phyloP scores from a whole-genome alignment of 345 rosid genomes.

The Trapa incisa region DNA sequence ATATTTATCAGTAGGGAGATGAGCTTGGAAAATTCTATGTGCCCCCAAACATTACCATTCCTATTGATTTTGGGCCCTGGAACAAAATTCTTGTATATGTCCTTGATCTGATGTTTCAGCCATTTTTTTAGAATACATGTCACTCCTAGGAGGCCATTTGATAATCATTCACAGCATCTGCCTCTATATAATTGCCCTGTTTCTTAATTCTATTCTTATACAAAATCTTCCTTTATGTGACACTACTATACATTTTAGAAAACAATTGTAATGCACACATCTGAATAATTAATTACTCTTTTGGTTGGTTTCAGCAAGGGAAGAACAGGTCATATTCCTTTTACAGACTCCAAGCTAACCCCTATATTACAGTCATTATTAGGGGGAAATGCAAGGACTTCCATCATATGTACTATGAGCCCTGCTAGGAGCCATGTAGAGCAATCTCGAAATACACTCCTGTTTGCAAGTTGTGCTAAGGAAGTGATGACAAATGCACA shows the following conservation, averaged over 20 bases:
- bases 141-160: not conserved
- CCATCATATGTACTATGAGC: conserved; percentile 86
- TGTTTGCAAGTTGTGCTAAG: conserved; percentile 94
- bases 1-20: no score
- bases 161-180: not conserved
- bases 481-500: conserved; percentile 85
- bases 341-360: conserved; percentile 86
- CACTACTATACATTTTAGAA: not conserved
- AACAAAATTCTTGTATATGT: no score
- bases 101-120: no score
- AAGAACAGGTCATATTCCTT: conserved; percentile 80
- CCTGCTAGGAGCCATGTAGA: conserved; percentile 89
- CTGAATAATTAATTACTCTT: not conserved
- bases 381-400: conserved; percentile 88
- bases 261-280: not conserved
- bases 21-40: no score
- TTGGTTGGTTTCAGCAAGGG: conserved; percentile 65
- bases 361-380: conserved; percentile 88
- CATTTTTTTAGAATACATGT: not conserved
- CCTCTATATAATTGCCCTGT: not conserved
- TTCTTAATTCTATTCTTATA: not conserved
- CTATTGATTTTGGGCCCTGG: no score
- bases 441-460: conserved; percentile 83
- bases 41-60: no score
- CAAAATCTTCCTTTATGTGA: not conserved